Evolutionary conservation across 495 filamentous ascomycete species (phyloP).

Genomic region (Hypoxylon fuscum): DNA sequence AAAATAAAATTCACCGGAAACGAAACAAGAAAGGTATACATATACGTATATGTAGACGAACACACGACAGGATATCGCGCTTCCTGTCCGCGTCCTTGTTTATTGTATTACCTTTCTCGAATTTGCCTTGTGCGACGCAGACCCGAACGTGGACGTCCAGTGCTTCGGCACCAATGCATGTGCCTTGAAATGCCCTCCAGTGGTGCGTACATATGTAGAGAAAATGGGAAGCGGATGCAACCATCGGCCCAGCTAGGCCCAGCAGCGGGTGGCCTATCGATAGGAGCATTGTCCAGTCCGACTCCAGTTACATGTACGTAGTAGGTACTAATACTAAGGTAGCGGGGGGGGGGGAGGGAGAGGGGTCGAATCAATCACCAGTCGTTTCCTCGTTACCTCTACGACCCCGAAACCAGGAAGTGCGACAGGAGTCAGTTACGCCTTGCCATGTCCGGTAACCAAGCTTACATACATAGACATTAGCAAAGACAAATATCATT

Average conservation of each 20-base stretch:
- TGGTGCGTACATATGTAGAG: too few species aligned
- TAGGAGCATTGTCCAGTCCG: slow-evolving; percentile 34
- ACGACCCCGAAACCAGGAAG: slow-evolving; percentile 28
- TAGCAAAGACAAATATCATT: too few species aligned
- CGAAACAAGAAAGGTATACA: slow-evolving; percentile 3
- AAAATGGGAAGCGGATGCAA: slow-evolving; percentile 26
- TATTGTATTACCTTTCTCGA: slow-evolving; percentile 30
- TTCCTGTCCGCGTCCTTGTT: slow-evolving; percentile 31
- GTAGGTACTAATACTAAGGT: too few species aligned
- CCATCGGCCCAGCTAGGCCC: too few species aligned
- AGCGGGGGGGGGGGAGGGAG: too few species aligned
- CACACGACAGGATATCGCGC: slow-evolving; percentile 25
- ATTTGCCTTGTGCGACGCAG: slow-evolving; percentile 27
- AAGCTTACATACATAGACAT: too few species aligned
- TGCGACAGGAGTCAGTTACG: slow-evolving; percentile 8
- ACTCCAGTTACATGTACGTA: too few species aligned
- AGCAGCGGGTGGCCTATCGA: slow-evolving; percentile 29
- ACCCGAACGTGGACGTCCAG: slow-evolving; percentile 14
- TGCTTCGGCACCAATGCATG: slow-evolving; percentile 27
- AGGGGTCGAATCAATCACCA: too few species aligned
- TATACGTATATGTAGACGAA: neutral
- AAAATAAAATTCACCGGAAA: neutral
- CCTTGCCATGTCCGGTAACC: too few species aligned
- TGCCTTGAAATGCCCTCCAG: slow-evolving; percentile 21
- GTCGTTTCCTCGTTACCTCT: slow-evolving; percentile 27